These are phyloP conservation scores for Tilletiopsis washingtonensis DNA, from an alignment of 1,284 basidiomycete species.

Conservation along the genomic window DNA sequence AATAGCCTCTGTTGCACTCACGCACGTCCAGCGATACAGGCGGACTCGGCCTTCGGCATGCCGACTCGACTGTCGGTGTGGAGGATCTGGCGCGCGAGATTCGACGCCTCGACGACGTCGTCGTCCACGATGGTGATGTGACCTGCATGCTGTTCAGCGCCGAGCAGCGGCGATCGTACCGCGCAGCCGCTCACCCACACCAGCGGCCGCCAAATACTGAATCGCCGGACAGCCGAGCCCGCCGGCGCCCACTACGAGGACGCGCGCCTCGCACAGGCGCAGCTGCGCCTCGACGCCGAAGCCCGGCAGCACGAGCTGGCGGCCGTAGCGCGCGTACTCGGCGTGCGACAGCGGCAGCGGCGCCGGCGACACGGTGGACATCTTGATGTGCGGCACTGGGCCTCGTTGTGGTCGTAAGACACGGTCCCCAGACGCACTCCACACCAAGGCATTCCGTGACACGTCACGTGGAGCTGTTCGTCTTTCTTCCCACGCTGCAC, in stretches of 20 bases:
- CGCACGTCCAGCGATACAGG: too few species aligned
- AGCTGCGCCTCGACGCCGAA: constrained; percentile 74
- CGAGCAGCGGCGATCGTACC: constrained; percentile 3
- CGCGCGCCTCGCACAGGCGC: constrained; percentile 64
- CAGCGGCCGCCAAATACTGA: constrained; percentile 84
- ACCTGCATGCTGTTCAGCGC: constrained; percentile 51
- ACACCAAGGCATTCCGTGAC: too few species aligned
- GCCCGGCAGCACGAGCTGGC: constrained; percentile 90
- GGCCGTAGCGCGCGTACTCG: constrained; percentile 84
- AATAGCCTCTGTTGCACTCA: too few species aligned
- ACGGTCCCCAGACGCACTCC: too few species aligned
- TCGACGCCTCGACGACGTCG: constrained; percentile 81
- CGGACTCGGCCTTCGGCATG: constrained; percentile 69
- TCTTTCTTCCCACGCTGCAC: too few species aligned
- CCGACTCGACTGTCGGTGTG: constrained; percentile 76
- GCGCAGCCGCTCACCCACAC: constrained; percentile 62
- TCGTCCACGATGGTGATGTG: constrained; percentile 81
- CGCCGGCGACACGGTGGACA: too few species aligned
- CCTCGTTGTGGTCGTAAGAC: too few species aligned
- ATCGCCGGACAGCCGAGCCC: constrained; percentile 92
- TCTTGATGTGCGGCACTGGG: too few species aligned
- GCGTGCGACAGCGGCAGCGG: constrained; percentile 46
- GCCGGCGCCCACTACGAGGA: constrained; percentile 86
- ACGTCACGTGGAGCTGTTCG: too few species aligned
- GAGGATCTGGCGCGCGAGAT: constrained; percentile 86